Base-by-base conservation (phyloP, 2,329 filamentous ascomycete genomes). In the Stemphylium lycopersici region DNA sequence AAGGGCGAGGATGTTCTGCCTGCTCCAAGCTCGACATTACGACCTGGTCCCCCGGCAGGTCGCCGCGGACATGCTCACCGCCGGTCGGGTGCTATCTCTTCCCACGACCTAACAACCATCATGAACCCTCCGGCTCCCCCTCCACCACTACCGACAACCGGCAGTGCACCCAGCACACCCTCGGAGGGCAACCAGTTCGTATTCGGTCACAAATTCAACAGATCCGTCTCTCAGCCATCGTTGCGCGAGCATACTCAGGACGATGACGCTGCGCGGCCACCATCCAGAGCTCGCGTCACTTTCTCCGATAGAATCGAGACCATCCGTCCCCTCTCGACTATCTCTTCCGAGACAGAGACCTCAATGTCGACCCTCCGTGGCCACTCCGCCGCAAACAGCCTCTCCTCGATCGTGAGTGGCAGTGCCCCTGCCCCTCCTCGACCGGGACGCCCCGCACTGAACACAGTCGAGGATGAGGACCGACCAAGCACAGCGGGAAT, bases 221-320 rank as follows among this genome's bases (percentile, higher is more conserved):
- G 71, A 48, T 74, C 69, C 5, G 59, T 72, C 22, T 75, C 73
- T 7, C 80, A 63, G 74, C 81, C 64, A 47, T 71, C 71, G 15
- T 62, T 72, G 52, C 68, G 67, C 39, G 63, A 67, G 40, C 59
- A 52, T 36, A 55, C 52, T 31, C 55, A 64, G 6, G 63, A 69
- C 33, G 64, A 68, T 11, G 68, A 71, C 6, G 48, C 31, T 68
- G 69, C 49, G 69, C 68, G 59, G 68, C 66, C 74, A 40, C 71
- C 69, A 74, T 81, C 82, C 3, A 84, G 87, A 55, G 83, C 87
- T 37, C 82, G 89, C 11, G 91, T 96, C 40, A 90, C 89, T 0
- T 96, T 96, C 69, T 91, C 90, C 1, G 91, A 96, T 59, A 90
- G 86, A 10, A 81, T 96, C 24, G 90, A 96, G 72, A 92, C 90